Evolutionary conservation across 2,329 filamentous ascomycete species (phyloP).

Genomic region (Rasamsonia emersonii): DNA sequence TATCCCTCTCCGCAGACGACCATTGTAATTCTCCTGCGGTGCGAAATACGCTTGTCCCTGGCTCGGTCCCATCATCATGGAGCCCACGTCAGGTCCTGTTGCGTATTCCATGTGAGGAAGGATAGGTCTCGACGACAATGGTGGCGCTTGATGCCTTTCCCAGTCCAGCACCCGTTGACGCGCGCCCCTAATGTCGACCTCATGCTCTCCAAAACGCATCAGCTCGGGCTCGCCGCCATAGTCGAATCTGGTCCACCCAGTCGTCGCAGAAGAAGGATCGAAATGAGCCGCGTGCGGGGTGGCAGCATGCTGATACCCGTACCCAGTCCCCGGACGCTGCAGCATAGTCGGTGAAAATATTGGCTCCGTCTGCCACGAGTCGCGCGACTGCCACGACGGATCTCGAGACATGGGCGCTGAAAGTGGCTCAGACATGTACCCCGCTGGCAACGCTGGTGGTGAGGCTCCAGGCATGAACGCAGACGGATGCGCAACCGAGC

Average conservation of each 20-base stretch:
- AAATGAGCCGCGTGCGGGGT: neutral
- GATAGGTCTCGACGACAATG: neutral
- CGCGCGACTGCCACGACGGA: constrained; percentile 24
- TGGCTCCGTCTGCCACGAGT: constrained; percentile 31
- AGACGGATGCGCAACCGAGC: constrained; percentile 18
- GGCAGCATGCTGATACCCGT: constrained; percentile 1
- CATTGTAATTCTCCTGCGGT: constrained; percentile 10
- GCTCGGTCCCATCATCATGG: neutral
- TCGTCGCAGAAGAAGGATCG: neutral
- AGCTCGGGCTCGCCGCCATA: constrained; percentile 9
- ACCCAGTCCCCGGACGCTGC: constrained; percentile 7
- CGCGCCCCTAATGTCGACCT: constrained; percentile 22
- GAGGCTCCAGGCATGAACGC: constrained; percentile 27
- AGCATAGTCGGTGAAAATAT: constrained; percentile 17
- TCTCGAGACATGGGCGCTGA: constrained; percentile 26
- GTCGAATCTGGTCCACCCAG: constrained; percentile 10
- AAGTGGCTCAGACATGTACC: constrained; percentile 21
- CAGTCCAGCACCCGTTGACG: constrained; percentile 19
- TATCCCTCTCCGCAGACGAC: constrained; percentile 23
- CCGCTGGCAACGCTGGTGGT: constrained; percentile 14
- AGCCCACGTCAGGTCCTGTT: neutral
- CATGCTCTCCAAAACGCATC: constrained; percentile 20
- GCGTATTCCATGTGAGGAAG: neutral
- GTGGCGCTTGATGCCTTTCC: constrained; percentile 5
- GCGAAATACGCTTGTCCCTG: constrained; percentile 5